phyloP scores from a whole-genome alignment of 177 flowering plant species.

The Vitis hybrid region DNA sequence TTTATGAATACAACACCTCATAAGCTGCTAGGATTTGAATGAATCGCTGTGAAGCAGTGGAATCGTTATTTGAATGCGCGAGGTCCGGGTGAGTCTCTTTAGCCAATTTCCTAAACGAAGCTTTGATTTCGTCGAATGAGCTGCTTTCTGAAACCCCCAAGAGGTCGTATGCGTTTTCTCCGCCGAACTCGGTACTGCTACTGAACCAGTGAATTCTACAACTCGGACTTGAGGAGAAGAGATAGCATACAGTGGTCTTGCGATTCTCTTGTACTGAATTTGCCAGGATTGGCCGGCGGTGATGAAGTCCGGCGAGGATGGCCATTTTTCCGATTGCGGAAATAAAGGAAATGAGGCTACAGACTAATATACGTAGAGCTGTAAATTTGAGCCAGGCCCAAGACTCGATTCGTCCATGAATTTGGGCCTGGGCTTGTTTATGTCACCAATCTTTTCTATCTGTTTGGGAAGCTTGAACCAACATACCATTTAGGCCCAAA shows the following conservation, averaged over 20 bases:
- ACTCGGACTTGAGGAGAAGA: background rate
- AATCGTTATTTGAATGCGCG: too few species aligned
- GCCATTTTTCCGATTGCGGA: slow-evolving; percentile 1
- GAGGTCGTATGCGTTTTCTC: slow-evolving; percentile 63
- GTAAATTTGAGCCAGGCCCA: background rate
- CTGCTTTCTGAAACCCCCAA: slow-evolving; percentile 62
- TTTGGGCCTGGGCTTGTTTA: too few species aligned
- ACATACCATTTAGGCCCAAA: too few species aligned
- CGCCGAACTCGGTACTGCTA: slow-evolving; percentile 35
- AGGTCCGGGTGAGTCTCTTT: background rate
- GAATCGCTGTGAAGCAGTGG: too few species aligned
- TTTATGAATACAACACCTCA: too few species aligned
- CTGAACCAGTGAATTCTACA: slow-evolving; percentile 28
- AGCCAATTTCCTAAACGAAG: slow-evolving; percentile 27
- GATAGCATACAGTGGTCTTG: background rate
- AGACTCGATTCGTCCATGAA: too few species aligned
- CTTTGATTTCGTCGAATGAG: slow-evolving; percentile 57
- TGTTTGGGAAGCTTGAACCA: too few species aligned
- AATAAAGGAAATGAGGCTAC: too few species aligned
- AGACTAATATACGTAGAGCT: background rate
- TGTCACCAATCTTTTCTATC: too few species aligned
- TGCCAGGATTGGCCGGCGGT: slow-evolving; percentile 1
- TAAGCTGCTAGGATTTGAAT: too few species aligned
- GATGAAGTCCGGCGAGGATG: slow-evolving; percentile 4
- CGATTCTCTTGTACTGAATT: background rate